Conservation (phyloP, 306 rosid species). For the Glycine latifolia region DNA sequence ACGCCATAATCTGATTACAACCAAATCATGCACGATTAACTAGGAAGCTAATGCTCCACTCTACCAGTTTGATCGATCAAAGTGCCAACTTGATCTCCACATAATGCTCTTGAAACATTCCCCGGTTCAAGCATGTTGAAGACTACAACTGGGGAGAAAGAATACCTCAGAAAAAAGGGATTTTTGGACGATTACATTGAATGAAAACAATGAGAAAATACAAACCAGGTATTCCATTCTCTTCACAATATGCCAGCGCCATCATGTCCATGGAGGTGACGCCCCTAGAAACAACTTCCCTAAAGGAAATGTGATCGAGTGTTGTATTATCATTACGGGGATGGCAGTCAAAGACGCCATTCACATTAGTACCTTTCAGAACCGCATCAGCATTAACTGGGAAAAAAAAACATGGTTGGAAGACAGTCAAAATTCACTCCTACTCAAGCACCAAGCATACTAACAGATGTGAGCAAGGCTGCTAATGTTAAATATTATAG, state of each 20-base stretch:
- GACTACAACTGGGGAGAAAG: conserved; percentile 50
- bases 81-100: conserved; percentile 64
- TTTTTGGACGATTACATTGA: not conserved
- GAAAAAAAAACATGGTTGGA: not conserved
- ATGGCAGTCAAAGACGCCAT: conserved; percentile 8
- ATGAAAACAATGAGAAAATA: conserved; percentile 21
- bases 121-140: conserved; percentile 60
- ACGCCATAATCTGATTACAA: conserved; percentile 3
- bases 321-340: not conserved
- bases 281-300: conserved; percentile 56
- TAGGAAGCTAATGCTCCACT: conserved; percentile 14
- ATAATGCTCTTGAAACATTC: conserved; percentile 60
- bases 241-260: conserved; percentile 60
- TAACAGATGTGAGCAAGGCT: not conserved
- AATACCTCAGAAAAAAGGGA: conserved; percentile 17
- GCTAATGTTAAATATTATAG: not conserved
- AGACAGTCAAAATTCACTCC: not conserved
- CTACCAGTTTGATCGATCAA: conserved; percentile 59
- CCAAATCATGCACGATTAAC: not conserved
- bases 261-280: conserved; percentile 50
- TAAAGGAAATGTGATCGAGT: conserved; percentile 13
- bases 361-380: conserved; percentile 12
- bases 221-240: conserved; percentile 63
- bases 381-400: conserved; percentile 20
- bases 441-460: not conserved